These are phyloP conservation scores for Luzula sylvatica DNA, from an alignment of 176 grass and related monocot genomes.

Conservation along the genomic window DNA sequence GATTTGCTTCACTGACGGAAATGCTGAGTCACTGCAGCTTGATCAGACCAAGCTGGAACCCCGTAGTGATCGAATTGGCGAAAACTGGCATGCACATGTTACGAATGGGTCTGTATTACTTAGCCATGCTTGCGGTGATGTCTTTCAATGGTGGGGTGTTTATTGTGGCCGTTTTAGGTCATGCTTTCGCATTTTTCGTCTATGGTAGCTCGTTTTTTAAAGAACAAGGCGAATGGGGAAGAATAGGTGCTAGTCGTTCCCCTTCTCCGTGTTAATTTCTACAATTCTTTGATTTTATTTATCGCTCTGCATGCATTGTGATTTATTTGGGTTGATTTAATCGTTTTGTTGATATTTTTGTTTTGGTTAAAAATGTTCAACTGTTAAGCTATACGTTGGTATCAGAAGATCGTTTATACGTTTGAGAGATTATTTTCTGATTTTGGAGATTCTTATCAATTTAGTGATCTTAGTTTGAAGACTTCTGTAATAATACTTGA, in stretches of 20 bases:
- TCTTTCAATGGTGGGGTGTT: slow-evolving; percentile 75
- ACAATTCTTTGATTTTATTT: not conserved
- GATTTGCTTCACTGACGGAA: slow-evolving; percentile 35
- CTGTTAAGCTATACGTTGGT: too few species aligned
- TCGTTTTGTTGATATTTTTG: not conserved
- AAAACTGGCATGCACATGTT: slow-evolving; percentile 31
- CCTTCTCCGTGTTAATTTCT: not conserved
- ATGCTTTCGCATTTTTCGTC: slow-evolving; percentile 40
- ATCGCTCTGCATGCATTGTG: not conserved
- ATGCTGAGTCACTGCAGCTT: slow-evolving; percentile 19
- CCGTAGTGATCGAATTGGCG: slow-evolving; percentile 4
- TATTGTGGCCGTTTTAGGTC: slow-evolving; percentile 38
- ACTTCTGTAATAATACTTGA: too few species aligned
- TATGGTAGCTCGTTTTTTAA: slow-evolving; percentile 8
- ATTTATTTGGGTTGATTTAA: not conserved
- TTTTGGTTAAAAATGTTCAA: not conserved
- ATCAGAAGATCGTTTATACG: too few species aligned
- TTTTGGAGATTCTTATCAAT: too few species aligned
- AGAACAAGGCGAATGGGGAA: not conserved
- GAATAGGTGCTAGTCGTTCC: not conserved
- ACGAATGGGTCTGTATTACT: slow-evolving; percentile 45
- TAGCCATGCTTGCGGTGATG: slow-evolving; percentile 86
- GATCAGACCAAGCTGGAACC: not conserved
- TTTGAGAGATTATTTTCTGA: too few species aligned
- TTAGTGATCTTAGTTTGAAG: too few species aligned